Conservation (phyloP, 495 filamentous ascomycete genomes). For the Hypoxylon lenormandii region DNA sequence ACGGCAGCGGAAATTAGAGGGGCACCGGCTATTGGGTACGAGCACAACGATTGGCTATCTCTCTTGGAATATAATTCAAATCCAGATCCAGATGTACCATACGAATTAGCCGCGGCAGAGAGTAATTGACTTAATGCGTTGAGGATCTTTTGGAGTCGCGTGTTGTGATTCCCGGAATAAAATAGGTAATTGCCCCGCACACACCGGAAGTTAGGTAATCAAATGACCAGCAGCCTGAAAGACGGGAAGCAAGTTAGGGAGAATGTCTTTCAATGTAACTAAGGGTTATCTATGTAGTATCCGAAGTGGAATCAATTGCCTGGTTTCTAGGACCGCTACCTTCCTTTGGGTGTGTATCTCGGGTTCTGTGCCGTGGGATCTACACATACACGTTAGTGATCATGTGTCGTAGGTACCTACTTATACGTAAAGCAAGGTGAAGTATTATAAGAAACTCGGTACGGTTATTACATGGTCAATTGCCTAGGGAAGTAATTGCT, state of each 20-base stretch:
- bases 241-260: slow-evolving; percentile 1
- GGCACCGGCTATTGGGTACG: slow-evolving; percentile 39
- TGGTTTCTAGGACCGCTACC: neutral
- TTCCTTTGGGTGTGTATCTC: slow-evolving; percentile 21
- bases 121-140: slow-evolving; percentile 36
- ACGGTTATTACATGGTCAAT: too few relatives aligned
- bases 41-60: slow-evolving; percentile 19
- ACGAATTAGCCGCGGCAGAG: slow-evolving; percentile 38
- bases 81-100: slow-evolving; percentile 10
- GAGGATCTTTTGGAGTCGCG: slow-evolving; percentile 14
- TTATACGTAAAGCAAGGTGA: slow-evolving; percentile 13
- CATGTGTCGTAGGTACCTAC: slow-evolving; percentile 25
- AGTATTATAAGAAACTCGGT: neutral
- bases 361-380: slow-evolving; percentile 17
- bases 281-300: neutral
- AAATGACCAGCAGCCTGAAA: slow-evolving; percentile 15
- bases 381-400: slow-evolving; percentile 1
- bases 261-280: slow-evolving; percentile 1
- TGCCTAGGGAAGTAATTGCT: too few relatives aligned
- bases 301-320: slow-evolving; percentile 6
- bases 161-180: slow-evolving; percentile 13
- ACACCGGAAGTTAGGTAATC: neutral
- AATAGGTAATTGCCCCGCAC: slow-evolving; percentile 19
- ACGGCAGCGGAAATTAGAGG: slow-evolving; percentile 52
- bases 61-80: slow-evolving; percentile 4